phyloP scores from a whole-genome alignment of 108 stramenopile genomes.

The Phaeodactylum tricornutum region DNA sequence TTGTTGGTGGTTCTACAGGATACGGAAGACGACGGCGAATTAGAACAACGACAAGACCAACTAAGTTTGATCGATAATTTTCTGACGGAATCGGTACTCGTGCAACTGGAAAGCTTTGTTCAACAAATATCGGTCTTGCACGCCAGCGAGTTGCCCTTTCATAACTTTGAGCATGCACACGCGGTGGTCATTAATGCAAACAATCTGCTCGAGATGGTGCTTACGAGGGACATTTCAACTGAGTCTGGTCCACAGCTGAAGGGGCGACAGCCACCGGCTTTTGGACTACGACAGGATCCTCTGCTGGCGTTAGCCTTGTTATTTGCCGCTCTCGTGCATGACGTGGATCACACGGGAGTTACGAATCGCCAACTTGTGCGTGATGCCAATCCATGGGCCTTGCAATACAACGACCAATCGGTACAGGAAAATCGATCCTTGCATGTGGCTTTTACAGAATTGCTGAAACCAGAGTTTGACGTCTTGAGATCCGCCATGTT shows the following conservation, averaged over 20 bases:
- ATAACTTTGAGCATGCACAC: conserved; percentile 43
- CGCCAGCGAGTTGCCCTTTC: conserved; percentile 10
- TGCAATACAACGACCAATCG: conserved; percentile 43
- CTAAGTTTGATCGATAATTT: too few relatives aligned
- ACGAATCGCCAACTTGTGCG: conserved; percentile 18
- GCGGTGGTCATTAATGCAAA: conserved; percentile 33
- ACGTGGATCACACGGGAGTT: conserved; percentile 34
- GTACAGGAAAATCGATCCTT: conserved; percentile 39
- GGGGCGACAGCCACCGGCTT: conserved; percentile 8
- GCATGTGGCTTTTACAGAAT: conserved; percentile 33
- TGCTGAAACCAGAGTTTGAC: conserved; percentile 18
- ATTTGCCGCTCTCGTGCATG: conserved; percentile 48
- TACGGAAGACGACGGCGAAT: background rate
- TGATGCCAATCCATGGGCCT: conserved; percentile 16
- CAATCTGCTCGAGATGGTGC: conserved; percentile 42
- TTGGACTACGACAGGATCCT: conserved; percentile 36
- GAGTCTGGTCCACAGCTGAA: background rate
- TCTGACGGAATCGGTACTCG: background rate
- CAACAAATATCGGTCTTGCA: conserved; percentile 5
- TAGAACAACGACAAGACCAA: too few relatives aligned
- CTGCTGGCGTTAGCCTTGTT: conserved; percentile 22
- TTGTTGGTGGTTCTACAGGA: conserved; percentile 5
- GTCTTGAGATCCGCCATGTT: conserved; percentile 33
- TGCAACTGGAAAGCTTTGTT: conserved; percentile 9
- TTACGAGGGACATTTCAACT: conserved; percentile 26